These are phyloP conservation scores for Cystobasidium pallidum DNA, from an alignment of 1,284 basidiomycete genomes.

Conservation along the genomic window DNA sequence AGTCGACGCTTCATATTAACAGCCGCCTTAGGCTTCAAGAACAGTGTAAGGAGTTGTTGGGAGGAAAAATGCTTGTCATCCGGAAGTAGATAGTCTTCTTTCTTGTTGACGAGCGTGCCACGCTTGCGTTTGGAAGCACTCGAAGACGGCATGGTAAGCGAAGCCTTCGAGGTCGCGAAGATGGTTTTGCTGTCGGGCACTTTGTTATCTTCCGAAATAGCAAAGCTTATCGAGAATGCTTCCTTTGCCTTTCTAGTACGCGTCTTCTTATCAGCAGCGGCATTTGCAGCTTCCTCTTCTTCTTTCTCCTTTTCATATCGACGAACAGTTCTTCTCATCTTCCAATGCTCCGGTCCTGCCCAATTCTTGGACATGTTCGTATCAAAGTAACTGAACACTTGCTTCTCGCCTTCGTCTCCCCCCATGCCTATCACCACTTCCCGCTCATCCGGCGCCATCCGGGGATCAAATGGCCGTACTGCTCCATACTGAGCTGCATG, in stretches of 20 bases:
- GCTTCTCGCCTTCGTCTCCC: conserved; percentile 61
- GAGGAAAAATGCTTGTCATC: conserved; percentile 98
- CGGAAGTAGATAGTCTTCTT: conserved; percentile 79
- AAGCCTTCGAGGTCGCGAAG: conserved; percentile 74
- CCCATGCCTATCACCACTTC: conserved; percentile 84
- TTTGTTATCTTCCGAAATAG: conserved; percentile 60
- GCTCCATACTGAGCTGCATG: conserved; percentile 56
- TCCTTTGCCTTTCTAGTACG: conserved; percentile 68
- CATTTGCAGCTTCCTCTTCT: conserved; percentile 42
- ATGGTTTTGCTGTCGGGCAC: conserved; percentile 71
- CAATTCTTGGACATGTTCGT: conserved; percentile 78
- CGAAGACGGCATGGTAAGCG: conserved; percentile 45
- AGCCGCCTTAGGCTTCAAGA: conserved; percentile 92
- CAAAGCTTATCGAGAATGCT: conserved; percentile 85
- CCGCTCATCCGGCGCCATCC: conserved; percentile 68
- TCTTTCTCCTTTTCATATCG: conserved; percentile 44
- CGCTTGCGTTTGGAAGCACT: conserved; percentile 51
- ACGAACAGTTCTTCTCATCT: conserved; percentile 63
- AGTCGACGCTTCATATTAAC: conserved; percentile 44
- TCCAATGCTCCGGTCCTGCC: conserved; percentile 99
- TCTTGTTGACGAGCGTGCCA: conserved; percentile 58
- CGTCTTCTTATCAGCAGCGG: conserved; percentile 51
- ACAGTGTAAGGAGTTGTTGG: conserved; percentile 83
- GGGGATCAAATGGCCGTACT: conserved; percentile 77
- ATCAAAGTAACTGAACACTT: conserved; percentile 93